Evolutionary conservation across 2,329 filamentous ascomycete species (phyloP), one percentile per base, ranked within the genome.

Genomic region (Trichophyton simii): DNA sequence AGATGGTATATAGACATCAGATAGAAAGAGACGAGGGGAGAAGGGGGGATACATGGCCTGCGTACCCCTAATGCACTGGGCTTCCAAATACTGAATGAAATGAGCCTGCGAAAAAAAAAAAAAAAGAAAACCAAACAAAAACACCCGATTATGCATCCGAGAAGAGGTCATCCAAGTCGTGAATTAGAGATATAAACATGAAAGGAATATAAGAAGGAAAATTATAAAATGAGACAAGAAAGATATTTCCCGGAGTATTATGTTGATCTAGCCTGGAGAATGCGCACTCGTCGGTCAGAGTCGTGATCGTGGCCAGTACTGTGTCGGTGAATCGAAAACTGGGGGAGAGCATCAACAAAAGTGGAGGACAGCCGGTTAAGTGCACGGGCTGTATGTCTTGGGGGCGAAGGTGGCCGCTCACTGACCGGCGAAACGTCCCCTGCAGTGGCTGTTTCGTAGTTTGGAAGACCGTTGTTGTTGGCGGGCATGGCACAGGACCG

Each of bases 401-500:
- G 50, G n/a, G 50, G 50, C 2, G 50, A 54, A 28, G 50, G 28
- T 3, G 50, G 13, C 22, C 22, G 22, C n/a, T 54, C 50, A 15
- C 50, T 31, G 13, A 25, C 55, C 28, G 55, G 58, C 55, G 62
- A 50, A 15, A 50, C 44, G 22, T 62, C 60, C 1, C 59, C 62
- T 13, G 63, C 63, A 2, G 61, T 64, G 8, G 63, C 65, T 3
- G 85, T 81, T 61, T 80, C 75, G 69, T 91, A 91, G 69, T 88
- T 84, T 0, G 87, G 87, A 4, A 89, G 78, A 11, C 73, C 73
- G 3, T 76, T 72, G 36, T 78, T 78, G 22, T 79, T 78, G 5
- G 78, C 78, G 22, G 34, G 8, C 58, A 82, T 79, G 15, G 83
- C 81, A 3, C 84, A 83, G 0, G 85, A 83, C 65, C 82, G 83